phyloP scores from a whole-genome alignment of 106 monocot genomes.

The Ottelia alismoides region DNA sequence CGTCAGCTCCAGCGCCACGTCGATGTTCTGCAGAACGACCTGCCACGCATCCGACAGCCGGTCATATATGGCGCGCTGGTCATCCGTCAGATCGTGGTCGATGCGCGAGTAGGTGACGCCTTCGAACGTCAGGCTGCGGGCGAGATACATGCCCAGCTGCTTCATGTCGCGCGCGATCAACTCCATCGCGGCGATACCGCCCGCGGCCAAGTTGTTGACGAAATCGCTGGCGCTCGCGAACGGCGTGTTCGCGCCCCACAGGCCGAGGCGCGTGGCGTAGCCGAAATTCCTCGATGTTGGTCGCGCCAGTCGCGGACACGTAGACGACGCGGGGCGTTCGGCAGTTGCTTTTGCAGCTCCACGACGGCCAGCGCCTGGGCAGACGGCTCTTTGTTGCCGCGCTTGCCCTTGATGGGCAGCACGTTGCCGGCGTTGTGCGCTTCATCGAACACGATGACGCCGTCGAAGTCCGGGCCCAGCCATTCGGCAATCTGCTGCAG shows the following conservation, averaged over 20 bases:
- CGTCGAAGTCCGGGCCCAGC: neutral
- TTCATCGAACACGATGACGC: neutral
- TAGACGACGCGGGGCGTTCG: neutral
- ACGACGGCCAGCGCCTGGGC: neutral
- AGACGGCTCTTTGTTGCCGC: neutral
- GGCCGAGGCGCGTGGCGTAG: neutral
- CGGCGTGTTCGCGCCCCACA: neutral
- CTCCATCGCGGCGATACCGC: neutral
- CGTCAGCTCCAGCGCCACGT: neutral
- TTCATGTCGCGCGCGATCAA: neutral
- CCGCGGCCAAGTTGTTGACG: neutral
- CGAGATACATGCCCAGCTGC: neutral
- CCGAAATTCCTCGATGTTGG: neutral
- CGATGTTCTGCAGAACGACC: neutral
- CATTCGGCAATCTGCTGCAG: neutral
- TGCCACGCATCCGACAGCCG: neutral
- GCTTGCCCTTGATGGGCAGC: neutral
- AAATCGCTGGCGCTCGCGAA: neutral
- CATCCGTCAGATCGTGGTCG: neutral
- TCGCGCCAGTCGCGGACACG: neutral
- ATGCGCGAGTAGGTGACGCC: neutral
- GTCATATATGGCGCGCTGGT: neutral
- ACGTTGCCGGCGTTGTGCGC: neutral
- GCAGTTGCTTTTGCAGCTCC: neutral
- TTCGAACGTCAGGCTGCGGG: neutral